Evolutionary conservation across 345 rosid genomes (phyloP), one percentile per base, ranked within the genome.

Genomic region (Dipteronia sinensis): DNA sequence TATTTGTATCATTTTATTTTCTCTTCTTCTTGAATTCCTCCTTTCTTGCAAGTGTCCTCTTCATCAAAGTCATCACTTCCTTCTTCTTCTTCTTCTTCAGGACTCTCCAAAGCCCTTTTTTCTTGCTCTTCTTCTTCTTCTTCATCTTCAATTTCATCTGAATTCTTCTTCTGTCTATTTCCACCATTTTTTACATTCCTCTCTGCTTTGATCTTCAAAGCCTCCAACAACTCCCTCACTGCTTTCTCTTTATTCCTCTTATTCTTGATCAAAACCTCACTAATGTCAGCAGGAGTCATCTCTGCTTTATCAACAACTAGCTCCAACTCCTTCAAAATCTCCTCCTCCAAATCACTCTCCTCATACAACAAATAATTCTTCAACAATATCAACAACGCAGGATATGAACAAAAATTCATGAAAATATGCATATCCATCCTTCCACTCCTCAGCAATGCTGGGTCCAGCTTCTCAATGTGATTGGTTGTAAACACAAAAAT

Each of bases 251-350:
- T 88, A 64, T 85, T 73, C 53, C 94, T 82, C 72, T 93, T 75
- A 80, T 92, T 89, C 90, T 90, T 95, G 40, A 95, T 89, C 85
- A 95, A 67, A 25, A 90, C 84, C 74, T 95, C 99, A 74, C 98
- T 95, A 0, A 95, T 84, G 76, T 95, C 99, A 66, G 98, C 98
- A 29, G 98, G 98, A 8, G 98, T 95, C 93, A 92, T 93, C 89
- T 90, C 87, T 12, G 98, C 95, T 62, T 77, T 84, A 7, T 83
- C 94, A 29, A 88, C 80, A 0, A 90, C 90, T 49, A 78, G 84
- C 76, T 75, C 83, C 38, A 95, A 73, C 77, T 87, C 86, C 68
- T 74, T 81, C 87, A 78, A 78, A 25, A 84, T 77, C 61, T 7
- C 83, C 0, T 10, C 83, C 11, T 77, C 80, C 58, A 85, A 19